These are phyloP conservation scores for Irpex lacteus DNA, from an alignment of 1,284 basidiomycete species.

Conservation along the genomic window DNA sequence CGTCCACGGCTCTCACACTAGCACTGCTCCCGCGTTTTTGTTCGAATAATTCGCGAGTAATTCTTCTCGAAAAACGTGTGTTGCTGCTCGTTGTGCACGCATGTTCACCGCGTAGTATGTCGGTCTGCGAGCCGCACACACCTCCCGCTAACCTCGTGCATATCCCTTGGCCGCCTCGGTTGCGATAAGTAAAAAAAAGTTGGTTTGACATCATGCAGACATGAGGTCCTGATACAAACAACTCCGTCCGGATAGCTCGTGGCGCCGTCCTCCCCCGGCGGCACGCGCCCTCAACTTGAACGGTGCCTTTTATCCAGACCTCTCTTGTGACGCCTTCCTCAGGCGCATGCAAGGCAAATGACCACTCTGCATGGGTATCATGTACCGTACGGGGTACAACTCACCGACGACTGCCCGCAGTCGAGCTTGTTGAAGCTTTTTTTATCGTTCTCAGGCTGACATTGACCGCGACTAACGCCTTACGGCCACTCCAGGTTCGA, in stretches of 20 bases:
- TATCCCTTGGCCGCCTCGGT: not conserved
- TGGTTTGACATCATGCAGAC: not conserved
- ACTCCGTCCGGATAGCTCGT: not conserved
- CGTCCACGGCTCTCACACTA: constrained; percentile 4
- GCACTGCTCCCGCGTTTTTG: constrained; percentile 5
- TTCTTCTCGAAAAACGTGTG: not conserved
- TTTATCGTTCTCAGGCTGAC: not conserved
- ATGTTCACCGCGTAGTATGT: not conserved
- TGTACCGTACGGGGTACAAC: not conserved
- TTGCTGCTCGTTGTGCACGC: not conserved
- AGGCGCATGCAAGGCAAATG: not conserved
- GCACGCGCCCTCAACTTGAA: not conserved
- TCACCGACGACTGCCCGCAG: not conserved
- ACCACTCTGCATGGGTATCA: not conserved
- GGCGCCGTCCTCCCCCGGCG: not conserved
- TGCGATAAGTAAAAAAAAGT: not conserved
- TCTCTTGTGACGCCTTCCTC: not conserved
- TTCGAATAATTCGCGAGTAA: not conserved
- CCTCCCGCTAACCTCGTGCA: too few relatives aligned
- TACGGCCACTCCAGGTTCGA: not conserved
- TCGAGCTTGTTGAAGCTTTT: not conserved
- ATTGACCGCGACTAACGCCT: not conserved
- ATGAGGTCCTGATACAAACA: not conserved
- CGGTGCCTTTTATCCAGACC: not conserved
- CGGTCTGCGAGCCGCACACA: not conserved